Evolutionary conservation across 78 protist genomes (phyloP).

Genomic region (Dictyostelium capitatum): DNA sequence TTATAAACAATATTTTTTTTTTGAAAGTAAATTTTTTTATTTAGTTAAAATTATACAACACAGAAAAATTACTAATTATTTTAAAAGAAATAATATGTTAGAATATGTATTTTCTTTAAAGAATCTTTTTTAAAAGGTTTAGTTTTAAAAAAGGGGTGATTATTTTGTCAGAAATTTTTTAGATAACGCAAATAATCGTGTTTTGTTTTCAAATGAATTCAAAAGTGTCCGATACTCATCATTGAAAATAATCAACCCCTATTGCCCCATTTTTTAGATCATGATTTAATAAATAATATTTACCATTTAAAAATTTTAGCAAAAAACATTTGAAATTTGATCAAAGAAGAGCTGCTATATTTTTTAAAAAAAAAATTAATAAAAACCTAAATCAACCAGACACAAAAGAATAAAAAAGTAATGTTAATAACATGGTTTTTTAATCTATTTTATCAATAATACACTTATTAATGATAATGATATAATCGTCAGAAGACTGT

Average conservation of each 20-base stretch:
- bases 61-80: too few species aligned
- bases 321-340: too few species aligned
- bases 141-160: not conserved
- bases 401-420: not conserved
- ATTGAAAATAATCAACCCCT: not conserved
- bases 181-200: conserved; percentile 40
- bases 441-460: not conserved
- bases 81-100: too few species aligned
- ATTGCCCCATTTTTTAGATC: not conserved
- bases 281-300: not conserved
- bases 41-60: too few species aligned
- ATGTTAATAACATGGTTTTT: not conserved
- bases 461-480: not conserved
- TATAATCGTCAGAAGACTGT: conserved; percentile 53
- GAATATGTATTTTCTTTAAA: too few species aligned
- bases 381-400: not conserved
- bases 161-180: conserved; percentile 12
- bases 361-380: not conserved
- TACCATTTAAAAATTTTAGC: conserved; percentile 1
- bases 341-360: not conserved
- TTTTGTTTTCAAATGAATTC: conserved; percentile 19
- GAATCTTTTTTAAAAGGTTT: too few species aligned
- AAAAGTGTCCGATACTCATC: conserved; percentile 50
- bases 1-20: too few species aligned
- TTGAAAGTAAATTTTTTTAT: too few species aligned